Evolutionary conservation across 2,329 filamentous ascomycete species (phyloP), one percentile per base, ranked within the genome.

Genomic region (Calonectria honghensis): DNA sequence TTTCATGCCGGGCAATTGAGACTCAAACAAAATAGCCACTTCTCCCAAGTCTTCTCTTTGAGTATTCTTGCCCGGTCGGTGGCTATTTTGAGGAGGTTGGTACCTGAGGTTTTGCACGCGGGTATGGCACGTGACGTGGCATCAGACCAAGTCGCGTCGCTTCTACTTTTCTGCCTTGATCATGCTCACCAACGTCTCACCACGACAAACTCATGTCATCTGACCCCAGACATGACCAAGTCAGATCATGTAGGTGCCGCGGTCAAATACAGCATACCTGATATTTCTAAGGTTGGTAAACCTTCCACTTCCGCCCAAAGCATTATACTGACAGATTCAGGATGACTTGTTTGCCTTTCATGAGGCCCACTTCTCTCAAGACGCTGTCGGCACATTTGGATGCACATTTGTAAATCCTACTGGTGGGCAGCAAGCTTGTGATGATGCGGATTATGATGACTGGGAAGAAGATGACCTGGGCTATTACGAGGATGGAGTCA

Each of bases 401-500:
- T 72, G 82, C 14, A 84, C 87, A 10, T 90, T 92, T 78, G 81
- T 89, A 68, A 81, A 81, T 16, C 84, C 85, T 16, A 68, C 81
- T 24, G 48, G 75, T 13, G 77, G 81, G 45, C 74, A 81, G 35
- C 76, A 82, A 79, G 10, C 48, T 41, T 68, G 74, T 24, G 78
- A 84, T 48, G 83, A 85, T 7, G 81, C 85, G 24, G 76, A 74
- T n/a, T 77, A 81, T 35, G 79, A 82, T 27, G 78, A 84, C 4
- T 84, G 79, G 78, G 88, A 90, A 32, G 91, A 93, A 50, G 94
- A 95, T 81, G 91, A 87, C 1, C 87, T 98, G 20, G 96, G 96
- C 24, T 96, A 95, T 84, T 98, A 98, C 79, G 85, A 91, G 1
- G 96, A 98, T 81, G 96, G 96, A 4, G 91, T 93, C 75, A 97